Percentiles rank a stretch among this genome's conserved stretches.
Evolutionary conservation across 2,329 filamentous ascomycete species (phyloP).

Genomic region (Alternaria longipes): DNA sequence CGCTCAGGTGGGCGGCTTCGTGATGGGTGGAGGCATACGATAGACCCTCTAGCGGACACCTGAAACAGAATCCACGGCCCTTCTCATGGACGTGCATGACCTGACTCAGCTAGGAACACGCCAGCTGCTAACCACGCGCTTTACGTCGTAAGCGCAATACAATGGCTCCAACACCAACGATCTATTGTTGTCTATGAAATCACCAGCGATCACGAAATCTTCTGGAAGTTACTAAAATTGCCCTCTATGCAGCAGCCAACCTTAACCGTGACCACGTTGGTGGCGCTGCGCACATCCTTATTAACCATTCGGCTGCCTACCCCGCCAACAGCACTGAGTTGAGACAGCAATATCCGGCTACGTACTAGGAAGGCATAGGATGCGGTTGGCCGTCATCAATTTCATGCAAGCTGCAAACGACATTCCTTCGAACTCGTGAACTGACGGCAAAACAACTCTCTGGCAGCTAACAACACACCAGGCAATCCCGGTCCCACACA

Average conservation of each 20-base stretch:
- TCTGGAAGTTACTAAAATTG: conserved; percentile 22
- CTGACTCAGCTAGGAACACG: conserved; percentile 22
- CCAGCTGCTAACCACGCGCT: conserved; percentile 19
- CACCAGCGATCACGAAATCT: not conserved
- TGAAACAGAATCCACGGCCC: conserved; percentile 28
- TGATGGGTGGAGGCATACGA: conserved; percentile 21
- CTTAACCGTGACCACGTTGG: conserved; percentile 18
- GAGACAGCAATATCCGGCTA: conserved; percentile 5
- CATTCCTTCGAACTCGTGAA: conserved; percentile 12
- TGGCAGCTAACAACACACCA: conserved; percentile 7
- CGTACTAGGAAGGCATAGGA: conserved; percentile 4
- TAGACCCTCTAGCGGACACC: conserved; percentile 16
- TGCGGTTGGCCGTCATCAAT: conserved; percentile 17
- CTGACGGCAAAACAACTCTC: conserved; percentile 12
- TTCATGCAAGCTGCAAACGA: conserved; percentile 4
- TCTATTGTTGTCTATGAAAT: conserved; percentile 8
- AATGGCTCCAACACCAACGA: conserved; percentile 13
- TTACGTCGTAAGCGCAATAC: conserved; percentile 4
- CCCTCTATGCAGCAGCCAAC: conserved; percentile 8
- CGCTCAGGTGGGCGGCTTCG: conserved; percentile 30
- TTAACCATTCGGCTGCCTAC: conserved; percentile 12
- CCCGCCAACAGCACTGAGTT: conserved; percentile 14
- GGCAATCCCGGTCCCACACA: conserved; percentile 2
- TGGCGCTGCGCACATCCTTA: conserved; percentile 13
- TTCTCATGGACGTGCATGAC: conserved; percentile 18